Evolutionary conservation across 345 rosid species (phyloP), one percentile per base, ranked within the genome.

Genomic region (Alliaria petiolata): DNA sequence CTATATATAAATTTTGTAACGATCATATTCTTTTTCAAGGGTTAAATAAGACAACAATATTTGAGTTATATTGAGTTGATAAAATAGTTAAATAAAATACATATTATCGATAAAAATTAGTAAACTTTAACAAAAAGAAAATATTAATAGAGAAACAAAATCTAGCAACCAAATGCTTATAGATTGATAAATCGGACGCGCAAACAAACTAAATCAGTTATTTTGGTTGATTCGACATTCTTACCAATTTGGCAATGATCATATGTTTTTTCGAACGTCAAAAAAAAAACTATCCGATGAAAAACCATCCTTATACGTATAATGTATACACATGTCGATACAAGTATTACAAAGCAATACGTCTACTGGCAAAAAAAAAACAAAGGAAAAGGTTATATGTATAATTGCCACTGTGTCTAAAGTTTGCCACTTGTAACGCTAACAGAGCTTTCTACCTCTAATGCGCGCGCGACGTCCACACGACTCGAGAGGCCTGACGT

Each of bases 371-470:
- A 8, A 63, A 39, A 55, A 65, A 22, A 1, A 22, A 20, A n/a
- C n/a, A n/a, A 2, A 35, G 17, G 1, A 60, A 50, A 71, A 71
- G 52, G 36, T 31, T 63, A 69, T n/a, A n/a, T n/a, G n/a, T n/a
- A 20, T 51, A 44, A 40, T 58, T 80, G 65, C 60, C 78, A 68
- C 28, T 2, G 30, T 16, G 59, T 47, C 52, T 12, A 36, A n/a
- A 25, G 40, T 26, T 25, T 49, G 82, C 76, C 86, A 81, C 78
- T 40, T 74, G 79, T 57, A 75, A 52, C 71, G 8, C 59, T 56
- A 5, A 28, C 36, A 75, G 45, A 63, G 70, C 57, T 67, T 58
- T 67, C 13, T 17, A 61, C 28, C 34, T 45, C 46, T 40, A 26
- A 20, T 61, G 35, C 49, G 56, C 43, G 59, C 71, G 68, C 66